These are phyloP conservation scores for Annulohypoxylon stygium DNA, from an alignment of 495 filamentous ascomycete genomes.

Conservation along the genomic window DNA sequence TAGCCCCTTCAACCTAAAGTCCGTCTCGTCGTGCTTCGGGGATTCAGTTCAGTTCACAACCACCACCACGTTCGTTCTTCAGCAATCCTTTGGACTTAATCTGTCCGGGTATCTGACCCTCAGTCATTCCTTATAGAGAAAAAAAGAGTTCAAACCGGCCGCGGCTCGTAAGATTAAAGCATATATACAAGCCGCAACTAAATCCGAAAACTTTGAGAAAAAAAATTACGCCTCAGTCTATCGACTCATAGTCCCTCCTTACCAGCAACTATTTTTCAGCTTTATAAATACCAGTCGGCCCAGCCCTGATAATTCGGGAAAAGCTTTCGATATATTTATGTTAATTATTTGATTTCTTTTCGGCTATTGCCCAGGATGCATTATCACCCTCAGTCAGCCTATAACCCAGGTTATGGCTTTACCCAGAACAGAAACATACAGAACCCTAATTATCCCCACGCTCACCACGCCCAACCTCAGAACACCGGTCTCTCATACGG, in stretches of 20 bases:
- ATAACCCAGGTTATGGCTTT: constrained; percentile 38
- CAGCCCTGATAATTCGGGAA: not conserved
- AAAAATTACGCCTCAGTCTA: not conserved
- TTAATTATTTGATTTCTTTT: constrained; percentile 15
- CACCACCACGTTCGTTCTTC: constrained; percentile 51
- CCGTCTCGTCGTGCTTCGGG: constrained; percentile 35
- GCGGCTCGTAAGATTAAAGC: constrained; percentile 1
- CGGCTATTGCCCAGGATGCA: constrained; percentile 29
- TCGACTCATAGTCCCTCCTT: constrained; percentile 5
- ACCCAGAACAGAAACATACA: constrained; percentile 9
- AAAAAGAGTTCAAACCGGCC: not conserved
- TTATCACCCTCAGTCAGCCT: constrained; percentile 39
- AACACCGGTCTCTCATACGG: constrained; percentile 31
- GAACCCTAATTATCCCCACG: not conserved
- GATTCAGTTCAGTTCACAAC: constrained; percentile 38
- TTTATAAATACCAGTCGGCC: constrained; percentile 4
- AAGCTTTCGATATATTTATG: constrained; percentile 8
- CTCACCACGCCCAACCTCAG: constrained; percentile 14
- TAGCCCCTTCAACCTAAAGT: constrained; percentile 40
- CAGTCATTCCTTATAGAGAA: constrained; percentile 60
- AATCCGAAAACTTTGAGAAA: not conserved
- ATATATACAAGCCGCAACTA: not conserved
- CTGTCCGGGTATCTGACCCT: constrained; percentile 52
- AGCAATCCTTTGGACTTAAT: constrained; percentile 40
- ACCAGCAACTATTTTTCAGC: constrained; percentile 10